Evolutionary conservation across 305 asterid species (phyloP), one percentile per base, ranked within the genome.

Genomic region (Fraxinus xanthoxyloides): DNA sequence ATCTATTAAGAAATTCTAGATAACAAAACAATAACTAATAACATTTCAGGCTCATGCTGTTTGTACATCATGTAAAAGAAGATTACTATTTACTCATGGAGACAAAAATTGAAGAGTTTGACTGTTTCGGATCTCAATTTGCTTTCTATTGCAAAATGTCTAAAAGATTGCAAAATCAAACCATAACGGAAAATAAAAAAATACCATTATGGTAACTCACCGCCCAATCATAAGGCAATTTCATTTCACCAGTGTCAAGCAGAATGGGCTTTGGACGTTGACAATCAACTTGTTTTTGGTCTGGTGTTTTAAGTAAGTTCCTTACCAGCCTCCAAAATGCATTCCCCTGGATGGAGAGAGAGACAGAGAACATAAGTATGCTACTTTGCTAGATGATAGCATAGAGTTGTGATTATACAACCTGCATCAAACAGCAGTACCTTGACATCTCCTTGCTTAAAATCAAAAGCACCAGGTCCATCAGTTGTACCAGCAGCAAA

Each of bases 401-500:
- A 63, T 21, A 79, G 43, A 84, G 12, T 67, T 13, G 21, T 43
- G 70, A 65, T 74, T 1, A 26, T 65, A 26, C 35, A 67, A 67
- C 5, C 28, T 67, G 74, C 74, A 86, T 59, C 34, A n/a, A 84
- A 84, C 43, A 30, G 70, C 12, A 69, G 79, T 87, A 94, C 99
- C 91, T 87, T 80, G 86, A 88, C 82, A 87, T 96, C 99, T 40
- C 99, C 99, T 86, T 96, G 98, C 88, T 85, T 94, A 87, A 96
- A 96, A 89, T 96, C 99, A 87, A 96, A 96, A 84, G 99, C 99
- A 79, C 99, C 99, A 21, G 99, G 99, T 77, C 99, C 99, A 85
- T 96, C 99, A 35, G 99, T 96, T 79, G 99, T 96, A 84, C 99
- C 99, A 61, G 99, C 99, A 80, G 99, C 99, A 90, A 96, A 94